Conservation (phyloP, 2,329 filamentous ascomycete species). For the Pezicula carpinea region DNA sequence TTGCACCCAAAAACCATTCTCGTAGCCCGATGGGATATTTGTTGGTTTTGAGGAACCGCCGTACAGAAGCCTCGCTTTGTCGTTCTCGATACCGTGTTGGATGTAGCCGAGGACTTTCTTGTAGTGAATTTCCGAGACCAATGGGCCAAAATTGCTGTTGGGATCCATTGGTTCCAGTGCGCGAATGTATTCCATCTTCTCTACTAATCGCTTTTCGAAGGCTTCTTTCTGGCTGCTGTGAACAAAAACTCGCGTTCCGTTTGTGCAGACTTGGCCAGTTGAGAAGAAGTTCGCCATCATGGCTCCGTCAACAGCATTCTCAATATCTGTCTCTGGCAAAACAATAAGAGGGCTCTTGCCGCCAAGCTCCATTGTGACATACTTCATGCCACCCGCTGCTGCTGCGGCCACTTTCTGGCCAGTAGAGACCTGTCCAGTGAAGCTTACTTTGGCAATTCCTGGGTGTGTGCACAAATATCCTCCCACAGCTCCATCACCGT, state of each 20-base stretch:
- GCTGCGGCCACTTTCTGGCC: slow-evolving; percentile 75
- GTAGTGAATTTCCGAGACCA: slow-evolving; percentile 69
- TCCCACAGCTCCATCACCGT: slow-evolving; percentile 74
- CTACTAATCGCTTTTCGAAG: slow-evolving; percentile 65
- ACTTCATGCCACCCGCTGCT: slow-evolving; percentile 78
- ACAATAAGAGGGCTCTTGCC: slow-evolving; percentile 81
- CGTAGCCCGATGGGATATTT: slow-evolving; percentile 28
- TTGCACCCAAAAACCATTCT: slow-evolving; percentile 73
- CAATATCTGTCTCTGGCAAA: slow-evolving; percentile 72
- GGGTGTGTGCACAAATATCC: slow-evolving; percentile 70
- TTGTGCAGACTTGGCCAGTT: slow-evolving; percentile 88
- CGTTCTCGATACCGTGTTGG: slow-evolving; percentile 64
- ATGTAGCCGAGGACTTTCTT: slow-evolving; percentile 80
- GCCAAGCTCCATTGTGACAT: slow-evolving; percentile 87
- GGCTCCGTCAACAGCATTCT: slow-evolving; percentile 79
- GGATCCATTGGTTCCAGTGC: slow-evolving; percentile 68
- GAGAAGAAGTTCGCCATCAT: slow-evolving; percentile 96
- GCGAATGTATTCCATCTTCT: slow-evolving; percentile 66
- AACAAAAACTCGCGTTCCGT: slow-evolving; percentile 84
- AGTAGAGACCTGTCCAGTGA: slow-evolving; percentile 82
- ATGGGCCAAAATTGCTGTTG: slow-evolving; percentile 76
- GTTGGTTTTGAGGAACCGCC: slow-evolving; percentile 60
- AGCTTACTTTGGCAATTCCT: slow-evolving; percentile 77
- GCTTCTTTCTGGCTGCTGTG: slow-evolving; percentile 57
- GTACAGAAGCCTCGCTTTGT: slow-evolving; percentile 69